Evolutionary conservation across 164 flowering plant genomes (phyloP).

Genomic region (Umbilicus rupestris): DNA sequence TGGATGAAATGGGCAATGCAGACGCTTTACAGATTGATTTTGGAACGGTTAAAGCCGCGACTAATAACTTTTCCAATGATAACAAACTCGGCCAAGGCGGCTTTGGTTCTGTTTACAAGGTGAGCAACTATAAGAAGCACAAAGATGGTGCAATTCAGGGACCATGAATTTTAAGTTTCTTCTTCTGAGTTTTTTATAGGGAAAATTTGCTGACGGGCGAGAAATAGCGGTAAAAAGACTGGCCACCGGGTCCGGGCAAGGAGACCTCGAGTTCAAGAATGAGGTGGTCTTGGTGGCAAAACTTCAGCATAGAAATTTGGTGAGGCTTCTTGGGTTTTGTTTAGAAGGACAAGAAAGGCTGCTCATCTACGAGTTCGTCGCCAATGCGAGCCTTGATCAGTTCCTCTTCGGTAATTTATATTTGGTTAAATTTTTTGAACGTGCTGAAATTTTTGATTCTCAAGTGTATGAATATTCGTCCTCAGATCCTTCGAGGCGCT

Average conservation of each 20-base stretch:
- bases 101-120: constrained; percentile 43
- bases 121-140: constrained; percentile 1
- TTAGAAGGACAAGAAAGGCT: constrained; percentile 22
- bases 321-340: constrained; percentile 26
- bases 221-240: constrained; percentile 25
- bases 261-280: constrained; percentile 14
- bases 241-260: constrained; percentile 16
- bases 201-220: constrained; percentile 15
- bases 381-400: constrained; percentile 33
- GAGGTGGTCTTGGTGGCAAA: constrained; percentile 21
- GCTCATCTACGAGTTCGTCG: constrained; percentile 29
- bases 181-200: constrained; percentile 11
- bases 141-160: background rate
- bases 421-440: background rate
- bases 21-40: constrained; percentile 12
- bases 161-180: background rate
- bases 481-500: constrained; percentile 18
- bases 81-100: constrained; percentile 41
- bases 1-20: background rate
- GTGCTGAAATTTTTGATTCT: no score
- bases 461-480: background rate
- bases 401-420: constrained; percentile 24
- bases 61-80: constrained; percentile 24
- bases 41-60: constrained; percentile 17
- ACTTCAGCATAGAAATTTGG: constrained; percentile 31